Base-by-base conservation (phyloP, 2,329 filamentous ascomycete genomes). In the Xylariaceae sp. region DNA sequence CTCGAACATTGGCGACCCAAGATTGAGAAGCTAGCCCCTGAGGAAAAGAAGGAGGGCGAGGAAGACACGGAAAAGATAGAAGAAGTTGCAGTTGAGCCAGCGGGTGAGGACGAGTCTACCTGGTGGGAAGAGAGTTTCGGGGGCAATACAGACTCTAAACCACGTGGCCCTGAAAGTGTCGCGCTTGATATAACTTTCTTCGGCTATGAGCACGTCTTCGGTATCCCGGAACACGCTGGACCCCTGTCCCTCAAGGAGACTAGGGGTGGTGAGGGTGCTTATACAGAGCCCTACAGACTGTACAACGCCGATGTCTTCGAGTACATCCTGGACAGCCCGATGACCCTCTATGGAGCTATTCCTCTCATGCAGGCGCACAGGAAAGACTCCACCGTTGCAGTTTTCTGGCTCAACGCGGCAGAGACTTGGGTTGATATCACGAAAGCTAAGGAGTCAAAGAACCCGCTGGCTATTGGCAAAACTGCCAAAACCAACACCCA, bases 91-190 rank as follows among this genome's bases (percentile, higher is more conserved):
- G 74, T 77, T 53, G 54, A 57, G 18, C 52, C 52, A 3, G 59
- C 11, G 23, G 71, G 74, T 49, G 84, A 88, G 64, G 89, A 94
- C 65, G 89, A 97, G 72, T 89, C 87, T 75, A 97, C 92, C 2
- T 97, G 92, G 91, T 99, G 94, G 94, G 94, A 99, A 5, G 94
- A 99, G 77, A 85, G 83, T 0, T 99, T 99, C 73, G 93, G 93
- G 64, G 92, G 93, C 62, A 96, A 94, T 73, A 97, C 92, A 0
- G 94, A 99, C 74, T 85, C 88, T 4, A 99, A 99, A 76, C 93
- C 94, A n/a, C 86, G 87, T 69, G 94, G 94, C 1, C 94, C 94
- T 0, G 94, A 99, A 75, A 94, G 92, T 71, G 81, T 99, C 50
- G 92, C 85, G 11, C 76, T 99, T 60, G 94, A 99, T 71, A 93